Percentiles rank a stretch among this genome's conserved stretches.
Evolutionary conservation across 2,329 filamentous ascomycete genomes (phyloP).

Genomic region (Sporothrix pseudoabietina): DNA sequence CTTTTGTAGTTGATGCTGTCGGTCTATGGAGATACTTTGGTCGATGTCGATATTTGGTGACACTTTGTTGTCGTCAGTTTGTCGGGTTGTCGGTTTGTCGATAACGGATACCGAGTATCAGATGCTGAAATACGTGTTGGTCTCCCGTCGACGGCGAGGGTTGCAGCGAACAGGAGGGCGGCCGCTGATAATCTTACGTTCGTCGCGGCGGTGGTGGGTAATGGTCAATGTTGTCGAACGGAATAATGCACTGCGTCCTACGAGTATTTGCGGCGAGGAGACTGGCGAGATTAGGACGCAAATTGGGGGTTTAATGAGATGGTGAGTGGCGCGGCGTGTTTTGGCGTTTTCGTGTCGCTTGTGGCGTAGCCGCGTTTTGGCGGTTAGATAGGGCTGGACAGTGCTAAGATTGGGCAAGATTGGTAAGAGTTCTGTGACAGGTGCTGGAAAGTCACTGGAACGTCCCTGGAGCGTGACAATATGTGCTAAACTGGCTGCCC

Average conservation of each 20-base stretch:
- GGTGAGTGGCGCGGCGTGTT: constrained; percentile 1
- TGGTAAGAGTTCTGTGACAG: too few species aligned
- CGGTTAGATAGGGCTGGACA: neutral
- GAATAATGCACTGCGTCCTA: neutral
- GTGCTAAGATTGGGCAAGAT: neutral
- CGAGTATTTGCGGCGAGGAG: neutral
- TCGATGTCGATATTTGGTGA: neutral
- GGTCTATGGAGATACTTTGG: neutral
- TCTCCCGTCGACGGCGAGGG: neutral
- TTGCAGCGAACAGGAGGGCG: neutral
- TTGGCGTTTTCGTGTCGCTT: constrained; percentile 22
- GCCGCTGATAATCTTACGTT: constrained; percentile 3
- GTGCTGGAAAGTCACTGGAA: neutral
- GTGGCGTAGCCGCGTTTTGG: constrained; percentile 5
- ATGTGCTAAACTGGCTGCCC: neutral
- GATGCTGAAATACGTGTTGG: constrained; percentile 14
- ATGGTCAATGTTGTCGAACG: neutral
- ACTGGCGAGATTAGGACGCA: neutral
- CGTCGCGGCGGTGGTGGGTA: neutral
- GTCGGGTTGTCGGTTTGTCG: too few species aligned
- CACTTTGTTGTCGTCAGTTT: neutral
- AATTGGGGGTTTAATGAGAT: constrained; percentile 21
- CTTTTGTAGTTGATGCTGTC: neutral
- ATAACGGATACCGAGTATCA: constrained; percentile 6
- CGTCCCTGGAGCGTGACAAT: neutral